Evolutionary conservation across 2,329 filamentous ascomycete genomes (phyloP).

Genomic region (Ustilaginoidea virens): DNA sequence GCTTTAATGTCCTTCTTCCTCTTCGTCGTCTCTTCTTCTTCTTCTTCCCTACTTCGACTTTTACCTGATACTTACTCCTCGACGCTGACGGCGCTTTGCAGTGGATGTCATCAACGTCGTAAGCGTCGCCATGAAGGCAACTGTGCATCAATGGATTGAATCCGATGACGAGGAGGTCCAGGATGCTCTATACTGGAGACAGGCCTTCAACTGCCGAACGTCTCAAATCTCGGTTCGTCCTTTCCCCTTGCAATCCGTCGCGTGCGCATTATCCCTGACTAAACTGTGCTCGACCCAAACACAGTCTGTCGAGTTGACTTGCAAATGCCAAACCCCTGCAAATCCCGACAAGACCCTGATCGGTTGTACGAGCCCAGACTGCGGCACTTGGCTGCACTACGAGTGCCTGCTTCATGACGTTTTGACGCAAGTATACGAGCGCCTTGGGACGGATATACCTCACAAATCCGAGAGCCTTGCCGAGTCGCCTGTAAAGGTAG

Average conservation of each 20-base stretch:
- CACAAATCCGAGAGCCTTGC: conserved; percentile 33
- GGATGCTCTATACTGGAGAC: conserved; percentile 46
- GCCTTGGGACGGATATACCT: conserved; percentile 34
- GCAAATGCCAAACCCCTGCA: conserved; percentile 43
- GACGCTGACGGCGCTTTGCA: conserved; percentile 11
- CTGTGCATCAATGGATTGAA: conserved; percentile 55
- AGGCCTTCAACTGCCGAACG: conserved; percentile 42
- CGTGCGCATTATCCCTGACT: not conserved
- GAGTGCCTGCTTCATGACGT: conserved; percentile 44
- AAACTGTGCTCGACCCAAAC: not conserved
- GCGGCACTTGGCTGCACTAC: conserved; percentile 47
- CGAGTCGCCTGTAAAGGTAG: conserved; percentile 23
- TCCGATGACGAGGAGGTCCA: conserved; percentile 48
- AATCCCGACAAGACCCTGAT: conserved; percentile 46
- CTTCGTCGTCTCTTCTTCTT: no score
- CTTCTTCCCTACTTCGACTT: no score
- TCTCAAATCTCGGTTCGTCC: conserved; percentile 43
- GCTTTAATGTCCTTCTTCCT: no score
- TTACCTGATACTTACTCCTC: no score
- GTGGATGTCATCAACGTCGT: conserved; percentile 64
- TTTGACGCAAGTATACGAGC: conserved; percentile 32
- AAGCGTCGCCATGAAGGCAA: conserved; percentile 46
- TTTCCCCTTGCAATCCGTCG: no score
- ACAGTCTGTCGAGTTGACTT: conserved; percentile 38
- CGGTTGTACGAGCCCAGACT: conserved; percentile 37